phyloP scores from a whole-genome alignment of 805 yeast genomes.

The Metschnikowia noctiluminum region DNA sequence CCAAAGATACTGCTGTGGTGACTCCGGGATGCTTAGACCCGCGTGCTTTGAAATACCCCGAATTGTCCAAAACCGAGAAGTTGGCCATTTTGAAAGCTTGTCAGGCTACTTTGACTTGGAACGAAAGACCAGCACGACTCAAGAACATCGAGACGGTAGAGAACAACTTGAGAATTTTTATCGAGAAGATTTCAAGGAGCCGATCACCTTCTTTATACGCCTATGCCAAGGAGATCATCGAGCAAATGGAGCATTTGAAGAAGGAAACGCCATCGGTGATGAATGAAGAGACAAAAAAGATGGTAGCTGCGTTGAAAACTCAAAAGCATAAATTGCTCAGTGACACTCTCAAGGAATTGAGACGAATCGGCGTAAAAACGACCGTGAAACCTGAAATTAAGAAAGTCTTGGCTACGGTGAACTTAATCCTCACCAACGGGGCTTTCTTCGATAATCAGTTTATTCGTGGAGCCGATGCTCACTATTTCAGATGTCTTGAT shows the following conservation, averaged over 20 bases:
- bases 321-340: conserved; percentile 78
- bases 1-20: conserved; percentile 13
- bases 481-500: conserved; percentile 71
- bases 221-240: conserved; percentile 51
- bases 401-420: conserved; percentile 58
- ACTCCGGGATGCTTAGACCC: neutral
- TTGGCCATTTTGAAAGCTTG: conserved; percentile 22
- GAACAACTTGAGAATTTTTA: conserved; percentile 54
- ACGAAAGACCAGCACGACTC: conserved; percentile 53
- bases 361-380: conserved; percentile 71
- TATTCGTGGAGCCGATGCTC: conserved; percentile 43
- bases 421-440: conserved; percentile 56
- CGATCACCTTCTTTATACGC: conserved; percentile 48
- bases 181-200: conserved; percentile 29
- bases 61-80: conserved; percentile 12
- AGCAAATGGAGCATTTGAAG: conserved; percentile 59
- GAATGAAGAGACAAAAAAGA: conserved; percentile 72
- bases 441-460: conserved; percentile 38
- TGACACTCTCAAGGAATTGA: conserved; percentile 70
- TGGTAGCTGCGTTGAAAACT: conserved; percentile 62
- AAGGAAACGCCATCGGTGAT: conserved; percentile 72
- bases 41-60: neutral
- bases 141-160: conserved; percentile 48
- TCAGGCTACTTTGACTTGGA: conserved; percentile 45
- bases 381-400: conserved; percentile 65